These are phyloP conservation scores for Neurospora sp. DNA, from an alignment of 495 filamentous ascomycete genomes.

Conservation along the genomic window DNA sequence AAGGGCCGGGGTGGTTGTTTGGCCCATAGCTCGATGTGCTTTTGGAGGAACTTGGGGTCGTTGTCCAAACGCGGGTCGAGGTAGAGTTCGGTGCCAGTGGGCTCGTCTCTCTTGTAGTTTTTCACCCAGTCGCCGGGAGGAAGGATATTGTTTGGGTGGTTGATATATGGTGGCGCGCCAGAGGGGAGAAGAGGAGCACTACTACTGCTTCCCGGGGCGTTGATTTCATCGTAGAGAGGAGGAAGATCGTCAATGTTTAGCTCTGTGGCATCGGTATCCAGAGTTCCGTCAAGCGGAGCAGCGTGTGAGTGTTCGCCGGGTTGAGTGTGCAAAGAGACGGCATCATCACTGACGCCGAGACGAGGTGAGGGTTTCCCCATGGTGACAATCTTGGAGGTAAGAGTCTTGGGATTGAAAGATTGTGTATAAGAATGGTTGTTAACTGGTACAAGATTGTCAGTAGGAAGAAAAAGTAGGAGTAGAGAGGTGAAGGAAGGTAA, in stretches of 20 bases:
- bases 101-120: slow-evolving; percentile 13
- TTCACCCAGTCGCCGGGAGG: slow-evolving; percentile 2
- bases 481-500: not conserved
- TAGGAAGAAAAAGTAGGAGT: not conserved
- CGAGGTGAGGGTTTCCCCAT: slow-evolving; percentile 19
- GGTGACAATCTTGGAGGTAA: not conserved
- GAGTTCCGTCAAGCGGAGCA: slow-evolving; percentile 4
- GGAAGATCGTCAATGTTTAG: slow-evolving; percentile 24
- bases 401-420: not conserved
- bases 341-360: slow-evolving; percentile 11
- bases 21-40: slow-evolving; percentile 31
- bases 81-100: slow-evolving; percentile 24
- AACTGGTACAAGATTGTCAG: not conserved
- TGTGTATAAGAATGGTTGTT: not conserved
- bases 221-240: slow-evolving; percentile 25
- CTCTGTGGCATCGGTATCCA: slow-evolving; percentile 24
- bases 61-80: slow-evolving; percentile 28
- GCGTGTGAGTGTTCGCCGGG: not conserved
- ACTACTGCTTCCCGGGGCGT: slow-evolving; percentile 5
- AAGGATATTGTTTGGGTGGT: not conserved
- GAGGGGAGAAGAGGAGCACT: slow-evolving; percentile 17
- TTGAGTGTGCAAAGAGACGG: slow-evolving; percentile 21
- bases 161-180: not conserved
- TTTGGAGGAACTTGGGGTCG: slow-evolving; percentile 31
- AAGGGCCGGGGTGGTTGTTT: slow-evolving; percentile 35